phyloP scores from a whole-genome alignment of 176 grass and related monocot genomes.

The Aegilops tauschii region DNA sequence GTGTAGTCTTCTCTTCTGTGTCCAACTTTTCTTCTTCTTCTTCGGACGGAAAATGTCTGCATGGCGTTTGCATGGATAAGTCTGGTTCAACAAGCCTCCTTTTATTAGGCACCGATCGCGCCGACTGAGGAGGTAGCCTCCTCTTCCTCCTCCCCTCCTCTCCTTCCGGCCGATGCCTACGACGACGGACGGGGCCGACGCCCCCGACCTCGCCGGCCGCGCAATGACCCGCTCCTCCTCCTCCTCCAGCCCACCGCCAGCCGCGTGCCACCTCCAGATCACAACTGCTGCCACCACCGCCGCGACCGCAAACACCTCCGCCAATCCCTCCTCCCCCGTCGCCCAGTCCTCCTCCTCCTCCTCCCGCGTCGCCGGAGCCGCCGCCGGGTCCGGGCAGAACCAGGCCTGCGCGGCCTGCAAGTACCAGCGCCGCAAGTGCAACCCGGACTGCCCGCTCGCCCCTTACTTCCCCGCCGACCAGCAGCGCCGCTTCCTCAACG shows the following conservation, averaged over 20 bases:
- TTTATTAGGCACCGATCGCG: constrained; percentile 21
- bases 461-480: constrained; percentile 67
- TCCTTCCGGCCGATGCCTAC: constrained; percentile 25
- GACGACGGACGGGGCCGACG: constrained; percentile 26
- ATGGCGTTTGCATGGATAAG: constrained; percentile 13
- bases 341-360: neutral
- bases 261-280: constrained; percentile 20
- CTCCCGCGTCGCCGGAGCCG: constrained; percentile 7
- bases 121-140: neutral
- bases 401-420: constrained; percentile 73
- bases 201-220: constrained; percentile 36
- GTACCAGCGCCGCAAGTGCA: constrained; percentile 69
- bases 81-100: neutral
- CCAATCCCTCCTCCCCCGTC: constrained; percentile 12
- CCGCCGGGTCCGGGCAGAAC: neutral
- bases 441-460: constrained; percentile 46
- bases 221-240: constrained; percentile 23
- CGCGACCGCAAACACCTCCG: neutral
- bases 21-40: neutral
- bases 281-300: neutral
- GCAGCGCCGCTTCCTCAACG: constrained; percentile 54
- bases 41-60: neutral
- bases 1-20: neutral
- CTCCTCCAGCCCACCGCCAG: neutral
- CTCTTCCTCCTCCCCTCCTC: neutral